These are phyloP conservation scores for Tuber brumale DNA, from an alignment of 495 filamentous ascomycete genomes.

Conservation along the genomic window DNA sequence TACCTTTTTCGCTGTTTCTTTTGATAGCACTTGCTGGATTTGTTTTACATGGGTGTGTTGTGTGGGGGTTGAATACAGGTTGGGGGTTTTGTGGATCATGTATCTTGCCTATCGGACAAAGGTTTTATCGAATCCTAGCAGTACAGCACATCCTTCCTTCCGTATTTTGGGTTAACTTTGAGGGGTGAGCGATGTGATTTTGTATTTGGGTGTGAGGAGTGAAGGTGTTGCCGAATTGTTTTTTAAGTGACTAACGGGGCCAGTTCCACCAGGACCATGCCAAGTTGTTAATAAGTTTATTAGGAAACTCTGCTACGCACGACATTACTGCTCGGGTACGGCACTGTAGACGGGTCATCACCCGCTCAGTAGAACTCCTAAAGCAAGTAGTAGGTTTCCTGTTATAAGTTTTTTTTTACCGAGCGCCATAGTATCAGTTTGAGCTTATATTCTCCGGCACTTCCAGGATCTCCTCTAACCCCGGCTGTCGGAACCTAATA, in stretches of 20 bases:
- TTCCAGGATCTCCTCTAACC: not conserved
- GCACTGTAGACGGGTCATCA: not conserved
- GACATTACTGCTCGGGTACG: not conserved
- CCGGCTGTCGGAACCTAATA: not conserved
- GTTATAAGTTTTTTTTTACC: not conserved
- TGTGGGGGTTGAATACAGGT: not conserved
- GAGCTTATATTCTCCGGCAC: not conserved
- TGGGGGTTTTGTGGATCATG: not conserved
- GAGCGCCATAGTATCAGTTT: not conserved
- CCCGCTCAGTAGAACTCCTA: not conserved
- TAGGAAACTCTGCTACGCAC: not conserved
- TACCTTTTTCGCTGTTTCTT: conserved; percentile 3
- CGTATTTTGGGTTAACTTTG: not conserved
- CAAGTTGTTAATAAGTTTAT: not conserved
- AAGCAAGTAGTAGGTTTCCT: not conserved
- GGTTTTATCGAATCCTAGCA: not conserved
- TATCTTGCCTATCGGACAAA: not conserved
- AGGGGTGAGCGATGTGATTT: not conserved
- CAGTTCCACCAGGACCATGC: not conserved
- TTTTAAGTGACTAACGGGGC: not conserved
- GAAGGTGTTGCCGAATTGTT: not conserved
- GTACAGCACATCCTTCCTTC: not conserved
- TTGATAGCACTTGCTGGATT: not conserved
- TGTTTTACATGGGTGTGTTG: not conserved
- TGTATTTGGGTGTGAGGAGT: not conserved